phyloP scores from a whole-genome alignment of 768 basidiomycete genomes.

The Pluteus cervinus region DNA sequence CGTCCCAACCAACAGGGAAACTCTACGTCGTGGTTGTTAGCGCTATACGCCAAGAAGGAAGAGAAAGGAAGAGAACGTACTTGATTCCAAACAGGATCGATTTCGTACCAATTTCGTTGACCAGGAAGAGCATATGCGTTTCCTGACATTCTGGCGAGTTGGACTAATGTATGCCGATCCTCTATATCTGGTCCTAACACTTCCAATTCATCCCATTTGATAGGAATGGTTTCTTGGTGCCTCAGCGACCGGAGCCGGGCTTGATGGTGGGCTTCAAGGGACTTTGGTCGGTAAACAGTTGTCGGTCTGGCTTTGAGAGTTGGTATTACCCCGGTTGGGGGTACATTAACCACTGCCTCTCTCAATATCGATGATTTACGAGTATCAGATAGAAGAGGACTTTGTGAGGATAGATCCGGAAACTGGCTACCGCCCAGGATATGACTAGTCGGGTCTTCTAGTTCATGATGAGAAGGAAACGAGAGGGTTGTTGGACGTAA shows the following conservation, averaged over 20 bases:
- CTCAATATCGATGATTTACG: too few relatives aligned
- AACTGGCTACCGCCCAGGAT: too few relatives aligned
- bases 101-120: slow-evolving; percentile 73
- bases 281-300: slow-evolving; percentile 55
- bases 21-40: slow-evolving; percentile 36
- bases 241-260: slow-evolving; percentile 48
- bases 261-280: slow-evolving; percentile 40
- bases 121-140: slow-evolving; percentile 83
- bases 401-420: too few relatives aligned
- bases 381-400: too few relatives aligned
- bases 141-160: slow-evolving; percentile 83
- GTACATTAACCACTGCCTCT: too few relatives aligned
- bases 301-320: slow-evolving; percentile 44
- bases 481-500: too few relatives aligned
- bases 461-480: too few relatives aligned
- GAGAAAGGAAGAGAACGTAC: slow-evolving; percentile 22
- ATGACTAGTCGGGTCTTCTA: too few relatives aligned
- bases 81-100: slow-evolving; percentile 69
- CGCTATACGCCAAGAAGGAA: slow-evolving; percentile 3
- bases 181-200: slow-evolving; percentile 72
- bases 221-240: slow-evolving; percentile 38
- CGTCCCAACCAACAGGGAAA: slow-evolving; percentile 78
- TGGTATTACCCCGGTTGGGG: too few relatives aligned
- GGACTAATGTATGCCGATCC: slow-evolving; percentile 72
- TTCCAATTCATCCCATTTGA: slow-evolving; percentile 65